Percentiles rank a stretch among this genome's conserved stretches.
Evolutionary conservation across 2,329 filamentous ascomycete species (phyloP).

Genomic region (Xylariaceae sp.): DNA sequence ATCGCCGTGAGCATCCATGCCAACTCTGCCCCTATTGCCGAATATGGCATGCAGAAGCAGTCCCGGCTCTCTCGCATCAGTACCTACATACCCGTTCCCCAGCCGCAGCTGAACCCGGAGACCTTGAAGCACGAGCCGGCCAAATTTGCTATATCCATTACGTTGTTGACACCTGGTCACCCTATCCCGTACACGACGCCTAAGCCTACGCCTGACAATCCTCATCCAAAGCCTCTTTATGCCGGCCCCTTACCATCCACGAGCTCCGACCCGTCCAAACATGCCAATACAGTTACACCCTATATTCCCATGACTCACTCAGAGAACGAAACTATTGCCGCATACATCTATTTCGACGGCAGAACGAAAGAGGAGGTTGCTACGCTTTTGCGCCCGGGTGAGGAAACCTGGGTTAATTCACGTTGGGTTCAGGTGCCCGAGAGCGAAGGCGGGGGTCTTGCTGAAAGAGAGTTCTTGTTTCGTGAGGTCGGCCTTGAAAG

Average conservation of each 20-base stretch:
- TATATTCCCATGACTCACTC: slow-evolving; percentile 93
- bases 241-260: slow-evolving; percentile 73
- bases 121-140: slow-evolving; percentile 85
- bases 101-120: slow-evolving; percentile 75
- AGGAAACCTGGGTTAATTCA: slow-evolving; percentile 99
- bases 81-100: slow-evolving; percentile 94
- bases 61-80: slow-evolving; percentile 91
- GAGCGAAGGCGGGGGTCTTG: slow-evolving; percentile 88
- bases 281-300: slow-evolving; percentile 69
- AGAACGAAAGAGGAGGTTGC: slow-evolving; percentile 95
- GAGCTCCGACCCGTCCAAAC: slow-evolving; percentile 52
- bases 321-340: slow-evolving; percentile 95
- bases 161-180: slow-evolving; percentile 84
- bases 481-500: slow-evolving; percentile 94
- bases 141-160: slow-evolving; percentile 98
- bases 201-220: slow-evolving; percentile 76
- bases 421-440: slow-evolving; percentile 95
- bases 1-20: slow-evolving; percentile 97
- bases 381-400: slow-evolving; percentile 86
- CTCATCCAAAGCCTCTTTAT: slow-evolving; percentile 79
- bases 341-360: slow-evolving; percentile 99
- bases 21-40: slow-evolving; percentile 78
- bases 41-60: slow-evolving; percentile 95
- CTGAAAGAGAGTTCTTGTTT: slow-evolving; percentile 96
- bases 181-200: slow-evolving; percentile 92